Conservation (phyloP, 2,329 filamentous ascomycete species). For the Diaporthe sp. region DNA sequence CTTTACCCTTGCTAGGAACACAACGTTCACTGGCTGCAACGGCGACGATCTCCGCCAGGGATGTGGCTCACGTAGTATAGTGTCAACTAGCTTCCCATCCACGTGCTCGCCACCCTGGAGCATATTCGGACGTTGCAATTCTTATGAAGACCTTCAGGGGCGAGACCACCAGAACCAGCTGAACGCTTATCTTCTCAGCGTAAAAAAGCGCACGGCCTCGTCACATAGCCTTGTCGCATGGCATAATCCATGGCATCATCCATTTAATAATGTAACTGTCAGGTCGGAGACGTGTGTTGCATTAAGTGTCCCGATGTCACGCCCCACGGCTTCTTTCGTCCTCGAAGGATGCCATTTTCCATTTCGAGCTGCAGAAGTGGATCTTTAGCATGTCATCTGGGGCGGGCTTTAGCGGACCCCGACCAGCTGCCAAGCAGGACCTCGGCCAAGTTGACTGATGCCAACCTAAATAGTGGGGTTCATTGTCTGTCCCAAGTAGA, state of each 20-base stretch:
- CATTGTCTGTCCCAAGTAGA: background rate
- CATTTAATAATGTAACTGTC: constrained; percentile 1
- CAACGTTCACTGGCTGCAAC: constrained; percentile 14
- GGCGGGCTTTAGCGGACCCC: constrained; percentile 5
- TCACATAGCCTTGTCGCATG: constrained; percentile 13
- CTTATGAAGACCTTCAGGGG: constrained; percentile 16
- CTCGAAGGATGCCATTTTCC: constrained; percentile 5
- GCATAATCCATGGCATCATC: constrained; percentile 12
- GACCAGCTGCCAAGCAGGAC: background rate
- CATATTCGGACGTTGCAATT: background rate
- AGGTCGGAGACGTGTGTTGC: constrained; percentile 12
- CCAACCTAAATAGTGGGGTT: background rate
- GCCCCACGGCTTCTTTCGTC: background rate
- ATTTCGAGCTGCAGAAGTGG: background rate
- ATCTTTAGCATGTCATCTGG: background rate
- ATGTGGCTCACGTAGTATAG: constrained; percentile 18
- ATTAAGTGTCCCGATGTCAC: constrained; percentile 12
- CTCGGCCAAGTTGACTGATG: constrained; percentile 1
- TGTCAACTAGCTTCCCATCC: constrained; percentile 17
- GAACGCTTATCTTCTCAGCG: background rate
- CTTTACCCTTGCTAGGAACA: constrained; percentile 9
- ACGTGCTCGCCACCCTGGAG: constrained; percentile 16
- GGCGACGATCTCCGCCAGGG: constrained; percentile 13
- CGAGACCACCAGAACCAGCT: background rate
- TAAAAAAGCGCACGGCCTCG: background rate